Evolutionary conservation across 768 basidiomycete genomes (phyloP), one percentile per base, ranked within the genome.

Genomic region (Amylocystis lapponica): DNA sequence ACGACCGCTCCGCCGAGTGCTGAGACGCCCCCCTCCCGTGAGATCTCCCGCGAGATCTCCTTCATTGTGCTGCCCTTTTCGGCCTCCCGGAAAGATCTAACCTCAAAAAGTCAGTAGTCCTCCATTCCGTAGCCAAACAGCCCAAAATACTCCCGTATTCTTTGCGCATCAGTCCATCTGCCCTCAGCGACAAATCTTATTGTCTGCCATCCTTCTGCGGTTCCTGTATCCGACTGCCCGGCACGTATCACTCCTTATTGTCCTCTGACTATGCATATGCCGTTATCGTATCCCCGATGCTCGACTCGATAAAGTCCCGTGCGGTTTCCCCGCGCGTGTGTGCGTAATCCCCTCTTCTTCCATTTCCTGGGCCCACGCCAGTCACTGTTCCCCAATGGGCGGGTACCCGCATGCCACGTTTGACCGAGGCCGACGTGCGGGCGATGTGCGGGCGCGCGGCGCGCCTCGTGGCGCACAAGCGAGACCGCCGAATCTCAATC

Each of bases 91-190:
- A 39, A 47, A 43, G 55, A 27, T 42, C 55, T 47, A 50, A 54
- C 29, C 58, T 47, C 48, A 53, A 52, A 45, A 41, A 48, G 55
- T 48, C 38, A 19, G 29, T 14, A 14, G 39, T 34, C n/a, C 53
- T 56, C 51, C 55, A 56, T 59, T 59, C 8, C 22, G 38, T 49
- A 6, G 19, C 52, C 52, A 54, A 59, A 59, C 43, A 55, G 27
- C 26, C 36, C 27, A 37, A 50, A 54, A 59, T 45, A 53, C 27
- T 14, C 27, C 39, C 29, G 46, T 51, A 49, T 55, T 39, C 47
- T 41, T 41, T 36, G n/a, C 39, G 27, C 43, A 51, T 47, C 46
- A 46, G 43, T 39, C 52, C 46, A 40, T 38, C 45, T 38, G 45
- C 33, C n/a, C 45, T 45, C 51, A 45, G 44, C 46, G 45, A 45